Evolutionary conservation across 495 filamentous ascomycete species (phyloP).

Genomic region (Corynascus novoguineensis): DNA sequence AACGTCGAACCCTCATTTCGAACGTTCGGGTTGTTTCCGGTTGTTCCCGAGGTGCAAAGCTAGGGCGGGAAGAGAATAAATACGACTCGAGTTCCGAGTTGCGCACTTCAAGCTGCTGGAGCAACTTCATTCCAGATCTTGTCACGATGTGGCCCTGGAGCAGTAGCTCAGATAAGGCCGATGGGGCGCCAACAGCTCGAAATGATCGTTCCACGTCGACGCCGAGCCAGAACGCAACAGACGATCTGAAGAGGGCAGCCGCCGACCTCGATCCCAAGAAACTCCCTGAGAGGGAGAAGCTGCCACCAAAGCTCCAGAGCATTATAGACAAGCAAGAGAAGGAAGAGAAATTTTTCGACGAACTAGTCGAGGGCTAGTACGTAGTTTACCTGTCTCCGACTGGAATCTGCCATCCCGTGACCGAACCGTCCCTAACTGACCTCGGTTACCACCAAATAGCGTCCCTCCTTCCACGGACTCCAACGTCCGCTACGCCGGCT

Average conservation of each 20-base stretch:
- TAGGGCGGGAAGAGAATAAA: neutral
- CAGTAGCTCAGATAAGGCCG: conserved; percentile 37
- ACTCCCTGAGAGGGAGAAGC: conserved; percentile 54
- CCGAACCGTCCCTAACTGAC: conserved; percentile 3
- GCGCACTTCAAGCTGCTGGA: neutral
- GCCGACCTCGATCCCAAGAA: conserved; percentile 38
- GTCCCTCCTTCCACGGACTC: conserved; percentile 76
- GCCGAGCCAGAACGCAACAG: conserved; percentile 18
- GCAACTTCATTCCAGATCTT: neutral
- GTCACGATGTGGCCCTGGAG: conserved; percentile 32
- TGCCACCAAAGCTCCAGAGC: conserved; percentile 65
- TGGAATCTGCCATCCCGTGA: neutral
- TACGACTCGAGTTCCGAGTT: neutral
- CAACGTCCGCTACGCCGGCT: conserved; percentile 84
- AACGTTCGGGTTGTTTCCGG: neutral
- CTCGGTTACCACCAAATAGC: conserved; percentile 40
- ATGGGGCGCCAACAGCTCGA: conserved; percentile 3
- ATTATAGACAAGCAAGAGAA: conserved; percentile 59
- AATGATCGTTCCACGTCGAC: conserved; percentile 27
- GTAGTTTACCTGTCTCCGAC: conserved; percentile 31
- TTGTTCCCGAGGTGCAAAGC: conserved; percentile 1
- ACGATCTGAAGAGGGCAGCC: conserved; percentile 16
- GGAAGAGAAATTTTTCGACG: conserved; percentile 72
- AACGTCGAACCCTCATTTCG: too few species aligned
- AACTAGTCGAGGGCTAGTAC: conserved; percentile 74